Evolutionary conservation across 208 protist species (phyloP), one percentile per base, ranked within the genome.

Genomic region (Acanthamoeba castellanii): DNA sequence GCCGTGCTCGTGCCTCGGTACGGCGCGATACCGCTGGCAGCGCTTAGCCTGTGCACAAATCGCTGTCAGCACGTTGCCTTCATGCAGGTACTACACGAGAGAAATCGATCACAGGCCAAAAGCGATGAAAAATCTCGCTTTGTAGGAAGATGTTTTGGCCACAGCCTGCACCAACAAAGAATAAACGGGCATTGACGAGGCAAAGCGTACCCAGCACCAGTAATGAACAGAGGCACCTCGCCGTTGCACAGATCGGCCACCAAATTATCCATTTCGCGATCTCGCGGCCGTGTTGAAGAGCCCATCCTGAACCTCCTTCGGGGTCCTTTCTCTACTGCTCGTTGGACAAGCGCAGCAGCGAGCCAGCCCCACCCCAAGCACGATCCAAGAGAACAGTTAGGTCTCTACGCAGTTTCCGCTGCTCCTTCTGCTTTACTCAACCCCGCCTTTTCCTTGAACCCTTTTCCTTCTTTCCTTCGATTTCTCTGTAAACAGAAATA

Each of bases 1-100:
- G 76, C 76, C 42, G 76, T 85, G 42, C 45, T 85, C 22, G 76
- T 85, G 34, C 76, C 76, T 50, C 76, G 34, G 47, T 85, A 85
- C n/a, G 76, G 76, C 42, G 76, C 76, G 14, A 85, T 85, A 32
- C 76, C 76, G 45, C 76, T 85, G 4, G 76, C 76, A 6, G 76
- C 76, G 42, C 76, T 85, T 4, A 85, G 20, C 22, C 76, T 85
- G 27, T 1, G 0, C 27, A 70, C 27, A 18, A 9, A 32, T n/a
- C 22, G n/a, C 11, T 1, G 14, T 70, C 1, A 57, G 50, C 22
- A 0, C 8, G 59, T 3, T 20, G 59, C 59, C 59, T 27, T n/a
- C 13, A 3, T 42, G 37, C 37, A 42, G 37, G 37, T 3, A 42
- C 37, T 30, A 8, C 22, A 30, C 59, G 11, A 22, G 66, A 13